Percentiles rank a stretch among this genome's conserved stretches.
phyloP scores from a whole-genome alignment of 2,329 filamentous ascomycete genomes.

The Aureobasidium sp. region DNA sequence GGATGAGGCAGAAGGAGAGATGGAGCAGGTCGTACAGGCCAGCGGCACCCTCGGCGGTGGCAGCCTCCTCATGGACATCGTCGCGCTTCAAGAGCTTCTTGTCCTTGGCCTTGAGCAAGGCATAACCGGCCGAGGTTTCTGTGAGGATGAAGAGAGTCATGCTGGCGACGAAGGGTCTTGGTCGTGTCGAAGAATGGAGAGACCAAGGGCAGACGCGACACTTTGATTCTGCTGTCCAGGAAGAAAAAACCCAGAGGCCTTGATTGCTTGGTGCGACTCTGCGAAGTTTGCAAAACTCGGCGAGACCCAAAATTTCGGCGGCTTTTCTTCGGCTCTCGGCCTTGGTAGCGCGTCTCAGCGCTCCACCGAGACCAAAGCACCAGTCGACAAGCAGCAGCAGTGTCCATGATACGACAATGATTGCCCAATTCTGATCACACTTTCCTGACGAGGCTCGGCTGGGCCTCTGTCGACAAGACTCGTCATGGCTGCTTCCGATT shows the following conservation, averaged over 20 bases:
- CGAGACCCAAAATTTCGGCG: slow-evolving; percentile 4
- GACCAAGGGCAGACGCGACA: slow-evolving; percentile 1
- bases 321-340: not conserved
- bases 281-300: slow-evolving; percentile 2
- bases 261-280: slow-evolving; percentile 2
- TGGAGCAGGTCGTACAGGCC: slow-evolving; percentile 48
- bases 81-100: slow-evolving; percentile 94
- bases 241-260: not conserved
- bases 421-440: not conserved
- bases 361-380: not conserved
- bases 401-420: not conserved
- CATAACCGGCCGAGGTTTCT: slow-evolving; percentile 94
- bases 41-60: slow-evolving; percentile 75
- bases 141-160: slow-evolving; percentile 70
- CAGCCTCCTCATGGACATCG: slow-evolving; percentile 66
- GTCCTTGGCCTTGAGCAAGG: slow-evolving; percentile 95
- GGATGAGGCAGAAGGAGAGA: not conserved
- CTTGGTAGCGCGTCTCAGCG: not conserved
- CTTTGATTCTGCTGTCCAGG: not conserved
- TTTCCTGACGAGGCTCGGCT: not conserved
- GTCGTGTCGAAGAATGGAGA: not conserved
- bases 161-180: slow-evolving; percentile 18
- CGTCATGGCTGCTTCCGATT: slow-evolving; percentile 16
- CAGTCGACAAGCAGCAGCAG: not conserved
- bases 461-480: not conserved